These are phyloP conservation scores for Zopfochytrium polystomum DNA, from an alignment of 371 early-diverging fungal genomes.

Conservation along the genomic window DNA sequence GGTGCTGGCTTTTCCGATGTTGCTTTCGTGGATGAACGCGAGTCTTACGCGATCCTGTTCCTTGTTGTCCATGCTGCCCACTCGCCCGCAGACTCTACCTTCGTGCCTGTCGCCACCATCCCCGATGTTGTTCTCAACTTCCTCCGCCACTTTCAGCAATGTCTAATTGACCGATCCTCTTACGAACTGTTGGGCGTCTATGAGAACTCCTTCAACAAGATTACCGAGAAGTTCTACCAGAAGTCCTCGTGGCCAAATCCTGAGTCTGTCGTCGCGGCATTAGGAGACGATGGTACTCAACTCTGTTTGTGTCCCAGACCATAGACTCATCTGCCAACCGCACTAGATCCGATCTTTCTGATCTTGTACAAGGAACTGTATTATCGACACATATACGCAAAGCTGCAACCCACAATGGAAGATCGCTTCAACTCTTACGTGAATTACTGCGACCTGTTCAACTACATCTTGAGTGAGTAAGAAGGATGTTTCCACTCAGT, in stretches of 20 bases:
- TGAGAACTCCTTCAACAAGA: slow-evolving; percentile 85
- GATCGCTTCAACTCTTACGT: slow-evolving; percentile 88
- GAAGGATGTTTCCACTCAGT: slow-evolving; percentile 7
- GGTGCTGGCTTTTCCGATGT: neutral
- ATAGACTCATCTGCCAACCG: neutral
- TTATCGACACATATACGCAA: slow-evolving; percentile 92
- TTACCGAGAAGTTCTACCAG: slow-evolving; percentile 86
- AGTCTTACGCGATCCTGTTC: neutral
- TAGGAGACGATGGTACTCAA: slow-evolving; percentile 68
- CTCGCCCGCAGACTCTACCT: neutral
- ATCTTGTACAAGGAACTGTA: slow-evolving; percentile 93
- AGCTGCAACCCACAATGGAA: slow-evolving; percentile 81
- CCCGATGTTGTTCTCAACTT: slow-evolving; percentile 71
- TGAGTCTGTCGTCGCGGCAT: slow-evolving; percentile 74
- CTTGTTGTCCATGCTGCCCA: neutral
- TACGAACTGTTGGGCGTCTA: slow-evolving; percentile 84
- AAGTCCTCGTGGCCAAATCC: slow-evolving; percentile 92
- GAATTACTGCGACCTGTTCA: slow-evolving; percentile 94
- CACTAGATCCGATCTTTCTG: slow-evolving; percentile 75
- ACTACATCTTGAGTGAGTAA: slow-evolving; percentile 82
- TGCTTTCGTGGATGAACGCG: neutral
- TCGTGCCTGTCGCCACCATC: slow-evolving; percentile 9
- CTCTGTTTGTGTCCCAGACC: neutral
- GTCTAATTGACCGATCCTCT: slow-evolving; percentile 72
- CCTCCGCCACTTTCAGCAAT: slow-evolving; percentile 74